Conservation (phyloP, 2,329 filamentous ascomycete species). For the Hypoxylon sp. region DNA sequence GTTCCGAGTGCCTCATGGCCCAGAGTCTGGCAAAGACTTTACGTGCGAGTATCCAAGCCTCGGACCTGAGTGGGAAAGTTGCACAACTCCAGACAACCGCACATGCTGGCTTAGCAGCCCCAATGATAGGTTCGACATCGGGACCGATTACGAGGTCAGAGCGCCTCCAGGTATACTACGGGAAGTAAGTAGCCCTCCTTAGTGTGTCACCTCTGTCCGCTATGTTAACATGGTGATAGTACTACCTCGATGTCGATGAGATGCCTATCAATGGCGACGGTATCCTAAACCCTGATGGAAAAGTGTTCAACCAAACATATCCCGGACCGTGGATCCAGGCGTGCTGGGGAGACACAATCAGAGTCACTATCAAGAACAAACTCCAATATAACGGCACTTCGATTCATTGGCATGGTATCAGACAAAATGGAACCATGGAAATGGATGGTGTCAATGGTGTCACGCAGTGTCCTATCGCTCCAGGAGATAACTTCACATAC, state of each 20-base stretch:
- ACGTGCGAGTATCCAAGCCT: not conserved
- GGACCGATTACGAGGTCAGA: not conserved
- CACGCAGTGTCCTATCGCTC: slow-evolving; percentile 55
- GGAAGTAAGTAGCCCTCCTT: not conserved
- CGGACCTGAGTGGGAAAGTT: not conserved
- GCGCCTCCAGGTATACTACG: not conserved
- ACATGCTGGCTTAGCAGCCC: not conserved
- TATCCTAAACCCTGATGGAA: not conserved
- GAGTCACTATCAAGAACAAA: slow-evolving; percentile 56
- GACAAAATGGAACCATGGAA: slow-evolving; percentile 1
- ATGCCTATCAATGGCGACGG: not conserved
- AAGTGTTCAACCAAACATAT: slow-evolving; percentile 60
- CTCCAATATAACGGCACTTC: slow-evolving; percentile 56
- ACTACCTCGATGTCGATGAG: not conserved
- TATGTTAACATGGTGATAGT: not conserved
- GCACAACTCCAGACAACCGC: not conserved
- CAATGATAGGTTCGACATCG: not conserved
- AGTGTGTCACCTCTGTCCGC: not conserved
- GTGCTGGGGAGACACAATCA: slow-evolving; percentile 59
- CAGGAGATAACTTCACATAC: slow-evolving; percentile 60
- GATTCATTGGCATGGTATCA: slow-evolving; percentile 2
- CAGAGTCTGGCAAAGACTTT: not conserved
- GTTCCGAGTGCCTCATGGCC: not conserved
- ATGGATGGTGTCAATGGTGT: slow-evolving; percentile 4
- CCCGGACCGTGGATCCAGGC: slow-evolving; percentile 68